A percentile compares a stretch with the other conserved stretches of the same genome.
Conservation (phyloP, 2,329 filamentous ascomycete species). For the Cercospora zeina region DNA sequence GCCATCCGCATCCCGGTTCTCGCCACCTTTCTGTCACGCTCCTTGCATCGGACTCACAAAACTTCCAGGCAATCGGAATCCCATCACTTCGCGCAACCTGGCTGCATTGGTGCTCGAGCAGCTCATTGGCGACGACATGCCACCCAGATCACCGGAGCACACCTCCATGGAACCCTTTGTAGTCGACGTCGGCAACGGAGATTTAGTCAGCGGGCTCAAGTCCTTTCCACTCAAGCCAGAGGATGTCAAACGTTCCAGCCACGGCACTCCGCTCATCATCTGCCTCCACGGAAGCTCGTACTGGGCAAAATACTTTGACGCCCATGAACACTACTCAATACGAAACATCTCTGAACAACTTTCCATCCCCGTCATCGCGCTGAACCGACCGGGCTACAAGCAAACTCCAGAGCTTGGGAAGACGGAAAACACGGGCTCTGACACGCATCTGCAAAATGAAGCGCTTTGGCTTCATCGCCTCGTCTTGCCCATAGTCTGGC, state of each 20-base stretch:
- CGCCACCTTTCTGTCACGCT: neutral
- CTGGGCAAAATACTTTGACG: slow-evolving; percentile 21
- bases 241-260: slow-evolving; percentile 8
- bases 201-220: slow-evolving; percentile 21
- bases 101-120: slow-evolving; percentile 4
- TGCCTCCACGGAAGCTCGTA: slow-evolving; percentile 19
- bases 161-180: slow-evolving; percentile 22
- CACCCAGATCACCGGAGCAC: neutral
- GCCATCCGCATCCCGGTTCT: neutral
- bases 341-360: slow-evolving; percentile 15
- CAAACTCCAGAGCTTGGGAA: slow-evolving; percentile 19
- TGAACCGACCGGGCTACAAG: slow-evolving; percentile 23
- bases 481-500: slow-evolving; percentile 17
- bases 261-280: slow-evolving; percentile 20
- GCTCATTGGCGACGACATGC: slow-evolving; percentile 8
- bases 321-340: slow-evolving; percentile 18
- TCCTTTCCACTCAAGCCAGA: slow-evolving; percentile 17
- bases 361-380: slow-evolving; percentile 16
- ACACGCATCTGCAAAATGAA: slow-evolving; percentile 22
- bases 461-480: slow-evolving; percentile 21
- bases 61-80: neutral
- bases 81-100: neutral
- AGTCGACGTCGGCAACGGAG: slow-evolving; percentile 19
- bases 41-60: neutral
- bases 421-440: slow-evolving; percentile 16